Percentiles rank a stretch among this genome's conserved stretches.
These are phyloP conservation scores for Pichia paraexigua DNA, from an alignment of 805 yeast species.

Conservation along the genomic window DNA sequence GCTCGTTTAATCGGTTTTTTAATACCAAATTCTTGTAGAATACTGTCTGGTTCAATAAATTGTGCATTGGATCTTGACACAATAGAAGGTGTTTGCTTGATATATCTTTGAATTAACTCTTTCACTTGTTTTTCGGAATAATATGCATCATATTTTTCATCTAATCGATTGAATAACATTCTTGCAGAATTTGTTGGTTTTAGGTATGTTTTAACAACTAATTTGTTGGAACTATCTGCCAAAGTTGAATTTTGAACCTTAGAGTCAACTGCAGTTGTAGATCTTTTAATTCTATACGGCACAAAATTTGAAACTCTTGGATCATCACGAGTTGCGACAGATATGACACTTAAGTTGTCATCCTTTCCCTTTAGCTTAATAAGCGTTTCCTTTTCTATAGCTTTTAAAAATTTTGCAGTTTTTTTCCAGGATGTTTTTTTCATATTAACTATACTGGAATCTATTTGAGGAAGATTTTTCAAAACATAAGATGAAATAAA, in stretches of 20 bases:
- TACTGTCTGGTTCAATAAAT: constrained; percentile 46
- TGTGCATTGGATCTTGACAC: constrained; percentile 42
- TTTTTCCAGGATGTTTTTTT: constrained; percentile 89
- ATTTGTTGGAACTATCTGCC: background rate
- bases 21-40: constrained; percentile 33
- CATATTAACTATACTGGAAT: constrained; percentile 43
- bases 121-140: constrained; percentile 53
- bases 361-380: constrained; percentile 75
- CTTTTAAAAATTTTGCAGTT: constrained; percentile 73
- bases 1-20: constrained; percentile 26
- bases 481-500: constrained; percentile 66
- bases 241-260: background rate
- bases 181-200: constrained; percentile 49
- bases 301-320: constrained; percentile 50
- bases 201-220: constrained; percentile 35
- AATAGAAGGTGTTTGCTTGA: constrained; percentile 43
- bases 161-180: constrained; percentile 37
- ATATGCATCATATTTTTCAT: constrained; percentile 30
- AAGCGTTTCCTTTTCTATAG: constrained; percentile 71
- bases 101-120: constrained; percentile 45
- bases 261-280: background rate
- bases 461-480: constrained; percentile 66
- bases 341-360: constrained; percentile 61
- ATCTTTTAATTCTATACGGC: constrained; percentile 43
- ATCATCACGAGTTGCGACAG: constrained; percentile 39